Evolutionary conservation across 1,139 yeast species (phyloP).

Genomic region (Eremothecium cymbalariae): DNA sequence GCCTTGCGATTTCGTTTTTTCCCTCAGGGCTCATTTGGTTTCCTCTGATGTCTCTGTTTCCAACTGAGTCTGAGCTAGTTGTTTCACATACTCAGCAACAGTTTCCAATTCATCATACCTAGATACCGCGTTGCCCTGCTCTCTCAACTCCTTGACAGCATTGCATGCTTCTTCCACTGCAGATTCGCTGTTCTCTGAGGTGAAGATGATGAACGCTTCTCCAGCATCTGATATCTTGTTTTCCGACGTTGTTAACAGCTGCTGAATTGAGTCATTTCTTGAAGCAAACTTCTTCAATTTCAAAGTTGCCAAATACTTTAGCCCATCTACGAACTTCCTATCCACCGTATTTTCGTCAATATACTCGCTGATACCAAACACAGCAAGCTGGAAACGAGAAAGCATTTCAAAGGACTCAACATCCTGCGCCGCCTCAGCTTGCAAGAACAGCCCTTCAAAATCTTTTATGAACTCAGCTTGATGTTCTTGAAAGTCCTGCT

Average conservation of each 20-base stretch:
- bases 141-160: constrained; percentile 39
- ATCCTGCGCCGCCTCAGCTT: constrained; percentile 50
- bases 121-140: constrained; percentile 25
- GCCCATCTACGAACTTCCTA: constrained; percentile 58
- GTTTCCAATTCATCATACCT: constrained; percentile 32
- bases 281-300: constrained; percentile 46
- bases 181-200: constrained; percentile 40
- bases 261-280: constrained; percentile 21
- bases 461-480: constrained; percentile 45
- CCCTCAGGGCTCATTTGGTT: constrained; percentile 2
- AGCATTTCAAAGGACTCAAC: constrained; percentile 58
- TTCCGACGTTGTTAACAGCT: constrained; percentile 17
- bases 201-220: constrained; percentile 44
- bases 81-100: constrained; percentile 26
- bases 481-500: constrained; percentile 38
- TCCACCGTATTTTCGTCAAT: constrained; percentile 45
- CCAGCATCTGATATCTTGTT: constrained; percentile 37
- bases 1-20: constrained; percentile 1
- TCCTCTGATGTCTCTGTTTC: constrained; percentile 6
- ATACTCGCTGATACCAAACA: constrained; percentile 65
- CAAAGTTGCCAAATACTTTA: constrained; percentile 57
- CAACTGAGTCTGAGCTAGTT: constrained; percentile 16
- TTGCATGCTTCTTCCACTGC: constrained; percentile 46
- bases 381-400: constrained; percentile 68
- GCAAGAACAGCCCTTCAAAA: constrained; percentile 51